A percentile compares a stretch with the other conserved stretches of the same genome.
phyloP scores from a whole-genome alignment of 208 protist species.

The Crithidia bombi region DNA sequence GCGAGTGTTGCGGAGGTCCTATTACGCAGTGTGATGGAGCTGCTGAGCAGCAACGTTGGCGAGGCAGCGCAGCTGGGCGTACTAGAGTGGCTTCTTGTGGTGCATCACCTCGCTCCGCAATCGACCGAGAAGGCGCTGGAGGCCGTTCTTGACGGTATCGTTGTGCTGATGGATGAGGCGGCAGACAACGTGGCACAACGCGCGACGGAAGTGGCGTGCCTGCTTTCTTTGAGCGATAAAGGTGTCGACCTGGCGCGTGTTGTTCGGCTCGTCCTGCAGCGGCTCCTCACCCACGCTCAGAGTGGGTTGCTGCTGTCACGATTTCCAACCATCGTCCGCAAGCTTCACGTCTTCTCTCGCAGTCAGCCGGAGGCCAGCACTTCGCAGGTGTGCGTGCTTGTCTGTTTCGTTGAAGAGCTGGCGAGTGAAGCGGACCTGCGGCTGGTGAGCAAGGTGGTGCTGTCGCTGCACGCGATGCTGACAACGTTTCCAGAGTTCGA shows the following conservation, averaged over 20 bases:
- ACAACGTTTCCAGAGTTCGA: constrained; percentile 91
- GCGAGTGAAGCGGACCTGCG: constrained; percentile 46
- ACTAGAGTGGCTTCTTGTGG: constrained; percentile 71
- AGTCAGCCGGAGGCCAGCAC: neutral
- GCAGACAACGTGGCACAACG: constrained; percentile 52
- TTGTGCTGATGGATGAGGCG: constrained; percentile 46
- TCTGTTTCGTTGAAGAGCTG: constrained; percentile 26
- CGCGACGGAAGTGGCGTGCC: constrained; percentile 48
- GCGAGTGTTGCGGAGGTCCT: constrained; percentile 22
- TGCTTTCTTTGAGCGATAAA: constrained; percentile 46
- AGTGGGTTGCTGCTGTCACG: constrained; percentile 39
- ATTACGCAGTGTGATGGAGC: constrained; percentile 23
- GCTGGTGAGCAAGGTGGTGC: constrained; percentile 70
- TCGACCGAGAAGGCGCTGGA: constrained; percentile 29
- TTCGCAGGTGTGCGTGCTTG: constrained; percentile 18
- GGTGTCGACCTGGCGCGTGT: constrained; percentile 40
- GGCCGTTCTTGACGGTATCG: constrained; percentile 32
- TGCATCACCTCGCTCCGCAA: constrained; percentile 37
- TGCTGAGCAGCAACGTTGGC: constrained; percentile 24
- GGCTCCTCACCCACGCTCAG: constrained; percentile 21
- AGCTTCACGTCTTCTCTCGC: constrained; percentile 39
- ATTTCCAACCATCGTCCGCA: constrained; percentile 54
- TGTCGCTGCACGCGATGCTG: constrained; percentile 71
- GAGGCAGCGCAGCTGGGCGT: constrained; percentile 54
- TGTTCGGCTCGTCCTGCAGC: constrained; percentile 28